A percentile compares a stretch with the other conserved stretches of the same genome.
These are phyloP conservation scores for Mortierella sp. DNA, from an alignment of 371 early-diverging fungal genomes.

Conservation along the genomic window DNA sequence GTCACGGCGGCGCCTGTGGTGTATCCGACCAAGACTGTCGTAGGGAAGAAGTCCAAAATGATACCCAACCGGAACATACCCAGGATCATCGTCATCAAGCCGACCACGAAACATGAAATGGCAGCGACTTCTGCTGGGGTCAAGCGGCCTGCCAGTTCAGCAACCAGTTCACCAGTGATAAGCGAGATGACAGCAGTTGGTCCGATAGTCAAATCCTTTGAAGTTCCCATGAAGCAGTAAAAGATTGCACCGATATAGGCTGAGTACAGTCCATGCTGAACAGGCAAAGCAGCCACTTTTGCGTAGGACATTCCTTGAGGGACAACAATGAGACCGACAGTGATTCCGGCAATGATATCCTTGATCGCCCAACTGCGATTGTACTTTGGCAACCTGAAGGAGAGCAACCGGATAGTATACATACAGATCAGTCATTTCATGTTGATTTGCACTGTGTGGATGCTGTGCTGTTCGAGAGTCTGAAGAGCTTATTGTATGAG, in stretches of 20 bases:
- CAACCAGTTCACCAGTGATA: conserved; percentile 63
- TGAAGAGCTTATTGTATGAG: neutral
- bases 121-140: conserved; percentile 56
- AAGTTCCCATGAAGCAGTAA: conserved; percentile 84
- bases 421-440: no score
- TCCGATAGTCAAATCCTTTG: conserved; percentile 90
- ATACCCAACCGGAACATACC: conserved; percentile 82
- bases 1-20: conserved; percentile 81
- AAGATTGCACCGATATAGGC: conserved; percentile 82
- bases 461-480: neutral
- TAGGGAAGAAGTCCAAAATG: conserved; percentile 85
- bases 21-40: conserved; percentile 78
- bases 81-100: conserved; percentile 70
- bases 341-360: conserved; percentile 88
- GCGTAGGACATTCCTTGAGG: conserved; percentile 90
- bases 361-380: conserved; percentile 75
- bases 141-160: conserved; percentile 54
- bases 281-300: conserved; percentile 83
- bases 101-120: conserved; percentile 70
- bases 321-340: conserved; percentile 84
- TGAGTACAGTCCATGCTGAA: conserved; percentile 88
- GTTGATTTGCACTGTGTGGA: no score
- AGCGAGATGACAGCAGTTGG: conserved; percentile 88
- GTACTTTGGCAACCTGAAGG: conserved; percentile 54
- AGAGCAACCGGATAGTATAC: neutral